Conservation (phyloP, 176 grass and related monocot species). For the Musa troglodytarum region DNA sequence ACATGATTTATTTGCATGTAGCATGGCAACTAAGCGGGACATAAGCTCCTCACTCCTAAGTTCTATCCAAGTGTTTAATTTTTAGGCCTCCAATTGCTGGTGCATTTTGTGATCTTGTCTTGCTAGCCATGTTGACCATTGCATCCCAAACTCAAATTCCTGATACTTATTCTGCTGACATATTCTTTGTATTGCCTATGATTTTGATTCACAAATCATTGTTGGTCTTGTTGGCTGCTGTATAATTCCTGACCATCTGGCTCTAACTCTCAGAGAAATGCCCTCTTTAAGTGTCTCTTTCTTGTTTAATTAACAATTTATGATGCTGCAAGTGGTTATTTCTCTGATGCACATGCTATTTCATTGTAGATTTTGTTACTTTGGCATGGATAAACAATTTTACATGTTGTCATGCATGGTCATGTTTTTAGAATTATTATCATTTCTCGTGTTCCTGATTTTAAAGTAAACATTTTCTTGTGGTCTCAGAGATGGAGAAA, state of each 20-base stretch:
- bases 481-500: slow-evolving; percentile 47
- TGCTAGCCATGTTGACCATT: no score
- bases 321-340: neutral
- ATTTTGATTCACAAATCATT: neutral
- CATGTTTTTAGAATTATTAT: neutral
- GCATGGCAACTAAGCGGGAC: no score
- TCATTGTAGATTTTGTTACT: neutral
- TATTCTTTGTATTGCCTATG: no score
- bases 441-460: neutral
- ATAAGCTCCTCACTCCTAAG: no score
- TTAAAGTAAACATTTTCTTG: slow-evolving; percentile 3
- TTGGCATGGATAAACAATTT: neutral
- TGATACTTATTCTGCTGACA: no score
- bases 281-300: neutral
- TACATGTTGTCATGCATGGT: neutral
- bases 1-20: no score
- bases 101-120: no score
- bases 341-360: neutral
- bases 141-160: no score
- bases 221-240: neutral
- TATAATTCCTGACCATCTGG: neutral
- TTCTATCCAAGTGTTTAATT: no score
- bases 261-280: neutral
- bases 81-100: no score
- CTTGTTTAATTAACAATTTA: neutral